A percentile compares a stretch with the other conserved stretches of the same genome.
These are phyloP conservation scores for Sugiyamaella boreocaroliniensis DNA, from an alignment of 805 yeast species.

Conservation along the genomic window DNA sequence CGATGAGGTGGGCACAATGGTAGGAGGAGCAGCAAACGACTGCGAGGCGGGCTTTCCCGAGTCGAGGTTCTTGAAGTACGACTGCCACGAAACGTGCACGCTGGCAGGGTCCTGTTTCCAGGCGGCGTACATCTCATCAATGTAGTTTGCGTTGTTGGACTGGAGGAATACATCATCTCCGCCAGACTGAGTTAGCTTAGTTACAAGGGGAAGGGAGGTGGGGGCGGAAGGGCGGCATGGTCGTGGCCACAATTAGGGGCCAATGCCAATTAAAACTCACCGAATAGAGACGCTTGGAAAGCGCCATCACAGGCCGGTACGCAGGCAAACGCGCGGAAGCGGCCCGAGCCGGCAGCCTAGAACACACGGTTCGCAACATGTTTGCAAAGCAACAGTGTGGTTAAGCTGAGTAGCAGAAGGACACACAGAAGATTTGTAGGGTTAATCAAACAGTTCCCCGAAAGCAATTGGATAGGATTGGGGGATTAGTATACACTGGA, in stretches of 20 bases:
- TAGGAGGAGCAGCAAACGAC: constrained; percentile 91
- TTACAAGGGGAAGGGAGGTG: too few relatives aligned
- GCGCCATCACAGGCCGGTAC: background rate
- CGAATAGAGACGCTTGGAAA: background rate
- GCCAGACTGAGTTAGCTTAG: background rate
- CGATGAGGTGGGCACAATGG: constrained; percentile 71
- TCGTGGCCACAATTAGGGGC: too few relatives aligned
- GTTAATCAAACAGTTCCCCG: background rate
- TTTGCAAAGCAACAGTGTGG: background rate
- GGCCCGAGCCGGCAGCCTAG: background rate
- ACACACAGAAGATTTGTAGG: background rate
- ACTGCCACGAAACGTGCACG: constrained; percentile 93
- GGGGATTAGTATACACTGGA: background rate
- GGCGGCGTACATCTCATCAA: constrained; percentile 95
- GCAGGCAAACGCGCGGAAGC: background rate
- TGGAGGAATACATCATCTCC: constrained; percentile 67
- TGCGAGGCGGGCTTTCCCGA: constrained; percentile 56
- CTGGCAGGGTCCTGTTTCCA: constrained; percentile 87
- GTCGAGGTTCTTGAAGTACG: constrained; percentile 88
- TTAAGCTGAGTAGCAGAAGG: background rate
- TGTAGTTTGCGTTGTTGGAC: constrained; percentile 79
- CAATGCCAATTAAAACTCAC: background rate
- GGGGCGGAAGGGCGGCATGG: too few relatives aligned
- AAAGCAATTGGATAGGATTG: background rate
- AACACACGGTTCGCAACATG: background rate